Conservation (phyloP, 257 asterid genomes). For the Nicotiana tabacum region DNA sequence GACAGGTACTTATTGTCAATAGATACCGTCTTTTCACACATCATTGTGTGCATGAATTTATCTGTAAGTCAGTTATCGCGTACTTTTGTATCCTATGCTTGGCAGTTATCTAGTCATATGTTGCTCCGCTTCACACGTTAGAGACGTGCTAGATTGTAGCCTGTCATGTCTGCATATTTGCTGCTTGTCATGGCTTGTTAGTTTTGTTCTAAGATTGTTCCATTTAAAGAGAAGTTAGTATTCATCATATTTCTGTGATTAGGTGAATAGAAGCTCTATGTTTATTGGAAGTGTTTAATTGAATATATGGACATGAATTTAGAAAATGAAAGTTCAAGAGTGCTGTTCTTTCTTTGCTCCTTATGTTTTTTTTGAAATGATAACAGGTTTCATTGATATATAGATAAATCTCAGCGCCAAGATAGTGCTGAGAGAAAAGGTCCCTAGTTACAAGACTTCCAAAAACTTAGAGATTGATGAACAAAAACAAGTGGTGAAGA, state of each 20-base stretch:
- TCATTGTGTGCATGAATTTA: constrained; percentile 6
- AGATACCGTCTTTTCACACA: not conserved
- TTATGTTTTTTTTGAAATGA: not conserved
- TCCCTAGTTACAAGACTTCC: too few species aligned
- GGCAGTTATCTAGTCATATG: not conserved
- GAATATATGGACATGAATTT: not conserved
- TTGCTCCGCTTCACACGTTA: not conserved
- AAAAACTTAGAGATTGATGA: too few species aligned
- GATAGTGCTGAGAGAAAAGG: too few species aligned
- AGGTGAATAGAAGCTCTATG: not conserved
- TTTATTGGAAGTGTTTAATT: not conserved
- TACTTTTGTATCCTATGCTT: not conserved
- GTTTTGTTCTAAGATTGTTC: not conserved
- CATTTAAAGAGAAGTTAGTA: not conserved
- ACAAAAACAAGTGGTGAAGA: too few species aligned
- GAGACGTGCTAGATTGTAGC: not conserved
- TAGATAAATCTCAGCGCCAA: too few species aligned
- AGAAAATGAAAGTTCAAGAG: not conserved
- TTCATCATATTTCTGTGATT: not conserved
- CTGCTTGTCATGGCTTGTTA: not conserved
- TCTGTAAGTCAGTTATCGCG: not conserved
- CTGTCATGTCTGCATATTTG: not conserved
- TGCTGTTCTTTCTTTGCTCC: not conserved
- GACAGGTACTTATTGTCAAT: constrained; percentile 55
- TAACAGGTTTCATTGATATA: too few species aligned